Evolutionary conservation across 2,329 filamentous ascomycete genomes (phyloP).

Genomic region (Corinectria fuckeliana): DNA sequence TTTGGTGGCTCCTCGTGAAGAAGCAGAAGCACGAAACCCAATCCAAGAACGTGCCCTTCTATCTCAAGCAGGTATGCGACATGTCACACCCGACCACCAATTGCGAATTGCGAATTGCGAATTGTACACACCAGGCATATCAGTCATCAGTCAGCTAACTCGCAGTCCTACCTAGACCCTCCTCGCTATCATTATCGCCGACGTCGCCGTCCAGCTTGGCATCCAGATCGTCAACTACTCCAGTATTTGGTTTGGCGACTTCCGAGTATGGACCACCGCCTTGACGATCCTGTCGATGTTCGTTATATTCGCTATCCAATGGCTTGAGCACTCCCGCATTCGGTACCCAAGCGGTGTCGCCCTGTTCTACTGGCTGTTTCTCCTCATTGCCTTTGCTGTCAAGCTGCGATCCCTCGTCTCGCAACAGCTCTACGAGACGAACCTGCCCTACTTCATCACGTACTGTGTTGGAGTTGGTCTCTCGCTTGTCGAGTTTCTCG

Average conservation of each 20-base stretch:
- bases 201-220: constrained; percentile 73
- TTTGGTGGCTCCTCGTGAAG: constrained; percentile 80
- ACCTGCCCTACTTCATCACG: constrained; percentile 76
- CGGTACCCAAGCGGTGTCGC: constrained; percentile 87
- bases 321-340: constrained; percentile 83
- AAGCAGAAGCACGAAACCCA: constrained; percentile 67
- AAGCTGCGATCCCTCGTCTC: constrained; percentile 87
- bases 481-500: constrained; percentile 71
- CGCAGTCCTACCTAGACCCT: constrained; percentile 53
- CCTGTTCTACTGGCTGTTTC: constrained; percentile 90
- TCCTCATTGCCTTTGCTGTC: constrained; percentile 77
- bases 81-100: constrained; percentile 19
- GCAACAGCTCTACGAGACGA: constrained; percentile 71
- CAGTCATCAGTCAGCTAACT: neutral
- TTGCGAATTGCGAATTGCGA: neutral
- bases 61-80: constrained; percentile 77
- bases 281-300: constrained; percentile 74
- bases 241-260: constrained; percentile 77
- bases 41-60: constrained; percentile 90
- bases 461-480: constrained; percentile 77
- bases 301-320: constrained; percentile 81
- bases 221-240: constrained; percentile 77
- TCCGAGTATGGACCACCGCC: constrained; percentile 83
- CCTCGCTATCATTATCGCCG: constrained; percentile 70
- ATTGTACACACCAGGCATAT: neutral